phyloP scores from a whole-genome alignment of 345 rosid species.

The Camelina laxa region DNA sequence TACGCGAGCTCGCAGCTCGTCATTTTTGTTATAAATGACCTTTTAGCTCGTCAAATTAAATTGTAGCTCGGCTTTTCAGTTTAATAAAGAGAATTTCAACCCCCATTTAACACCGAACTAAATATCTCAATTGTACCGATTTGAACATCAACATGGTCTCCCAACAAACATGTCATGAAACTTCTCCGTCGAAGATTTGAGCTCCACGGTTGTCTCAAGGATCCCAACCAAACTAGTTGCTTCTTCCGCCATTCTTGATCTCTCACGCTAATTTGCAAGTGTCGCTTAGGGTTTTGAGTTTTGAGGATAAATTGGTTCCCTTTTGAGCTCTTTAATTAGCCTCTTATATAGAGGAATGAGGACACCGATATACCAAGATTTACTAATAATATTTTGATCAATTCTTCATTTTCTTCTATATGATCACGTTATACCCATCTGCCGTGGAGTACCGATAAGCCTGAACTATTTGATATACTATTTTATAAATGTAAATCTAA shows the following conservation, averaged over 20 bases:
- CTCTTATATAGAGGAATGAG: slow-evolving; percentile 9
- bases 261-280: not conserved
- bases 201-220: slow-evolving; percentile 34
- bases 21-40: too few species aligned
- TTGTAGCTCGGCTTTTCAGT: too few species aligned
- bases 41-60: too few species aligned
- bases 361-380: not conserved
- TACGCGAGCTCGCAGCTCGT: too few species aligned
- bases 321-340: not conserved
- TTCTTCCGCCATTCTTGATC: slow-evolving; percentile 25
- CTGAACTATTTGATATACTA: not conserved
- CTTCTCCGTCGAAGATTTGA: slow-evolving; percentile 19
- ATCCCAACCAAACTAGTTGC: slow-evolving; percentile 33
- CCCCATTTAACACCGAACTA: too few species aligned
- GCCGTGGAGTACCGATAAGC: not conserved
- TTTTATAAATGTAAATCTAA: not conserved
- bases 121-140: too few species aligned
- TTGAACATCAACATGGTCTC: too few species aligned
- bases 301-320: not conserved
- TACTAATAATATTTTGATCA: slow-evolving; percentile 8
- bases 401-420: not conserved
- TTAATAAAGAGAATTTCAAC: too few species aligned
- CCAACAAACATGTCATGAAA: slow-evolving; percentile 46
- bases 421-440: slow-evolving; percentile 10
- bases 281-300: slow-evolving; percentile 2